These are phyloP conservation scores for Cymbidium sinense DNA, from an alignment of 106 monocot species.

Conservation along the genomic window DNA sequence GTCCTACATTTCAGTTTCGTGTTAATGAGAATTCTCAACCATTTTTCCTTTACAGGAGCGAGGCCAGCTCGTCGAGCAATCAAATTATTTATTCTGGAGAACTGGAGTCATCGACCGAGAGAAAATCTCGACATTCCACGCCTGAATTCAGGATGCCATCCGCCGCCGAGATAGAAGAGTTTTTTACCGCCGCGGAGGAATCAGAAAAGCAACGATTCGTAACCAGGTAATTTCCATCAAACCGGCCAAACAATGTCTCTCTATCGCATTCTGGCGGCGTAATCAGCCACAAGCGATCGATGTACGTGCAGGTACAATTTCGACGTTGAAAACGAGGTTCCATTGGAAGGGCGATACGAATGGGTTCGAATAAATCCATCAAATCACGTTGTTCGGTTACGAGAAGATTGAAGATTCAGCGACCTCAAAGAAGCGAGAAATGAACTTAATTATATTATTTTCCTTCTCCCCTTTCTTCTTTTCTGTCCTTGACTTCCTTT, in stretches of 20 bases:
- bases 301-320: conserved; percentile 71
- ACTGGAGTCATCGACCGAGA: conserved; percentile 1
- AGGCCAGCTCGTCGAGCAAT: conserved; percentile 17
- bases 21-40: not conserved
- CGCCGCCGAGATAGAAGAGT: conserved; percentile 62
- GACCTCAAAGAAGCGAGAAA: not conserved
- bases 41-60: conserved; percentile 26
- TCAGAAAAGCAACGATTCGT: conserved; percentile 42
- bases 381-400: not conserved
- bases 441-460: not conserved
- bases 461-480: not conserved
- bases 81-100: conserved; percentile 13
- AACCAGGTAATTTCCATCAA: conserved; percentile 31
- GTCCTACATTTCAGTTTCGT: not conserved
- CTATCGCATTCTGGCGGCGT: not conserved
- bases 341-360: conserved; percentile 65
- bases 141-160: conserved; percentile 18
- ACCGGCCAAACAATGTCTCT: not conserved
- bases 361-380: conserved; percentile 39
- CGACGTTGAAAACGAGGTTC: conserved; percentile 56
- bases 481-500: not conserved
- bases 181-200: conserved; percentile 55
- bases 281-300: not conserved
- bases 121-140: not conserved
- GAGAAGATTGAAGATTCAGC: not conserved